phyloP scores from a whole-genome alignment of 2,329 filamentous ascomycete genomes.

The Dryadomyces quercus-mongolicae region DNA sequence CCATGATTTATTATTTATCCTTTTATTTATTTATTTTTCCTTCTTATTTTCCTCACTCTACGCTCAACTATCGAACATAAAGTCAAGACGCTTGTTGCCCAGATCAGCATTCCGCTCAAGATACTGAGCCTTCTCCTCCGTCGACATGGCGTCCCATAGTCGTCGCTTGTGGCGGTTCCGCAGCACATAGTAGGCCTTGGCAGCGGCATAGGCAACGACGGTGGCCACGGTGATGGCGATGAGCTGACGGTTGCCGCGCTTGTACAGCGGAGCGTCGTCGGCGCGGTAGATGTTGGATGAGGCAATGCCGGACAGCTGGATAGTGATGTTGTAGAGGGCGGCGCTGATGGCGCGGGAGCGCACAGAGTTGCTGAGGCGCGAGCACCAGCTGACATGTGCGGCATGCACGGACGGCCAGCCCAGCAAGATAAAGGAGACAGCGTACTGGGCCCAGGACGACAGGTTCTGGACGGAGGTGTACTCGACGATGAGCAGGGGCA shows the following conservation, averaged over 20 bases:
- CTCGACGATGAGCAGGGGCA: background rate
- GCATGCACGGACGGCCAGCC: background rate
- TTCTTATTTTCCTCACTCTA: background rate
- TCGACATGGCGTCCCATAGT: conserved; percentile 34
- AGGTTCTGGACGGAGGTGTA: background rate
- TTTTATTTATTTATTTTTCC: too few species aligned
- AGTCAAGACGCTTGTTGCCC: conserved; percentile 32
- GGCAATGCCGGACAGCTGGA: conserved; percentile 22
- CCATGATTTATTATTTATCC: too few species aligned
- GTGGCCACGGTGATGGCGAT: conserved; percentile 37
- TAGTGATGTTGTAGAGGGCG: conserved; percentile 19
- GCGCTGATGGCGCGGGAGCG: conserved; percentile 3
- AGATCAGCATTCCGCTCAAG: conserved; percentile 23
- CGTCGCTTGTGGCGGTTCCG: conserved; percentile 31
- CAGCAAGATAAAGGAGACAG: background rate
- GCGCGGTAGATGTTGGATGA: conserved; percentile 35
- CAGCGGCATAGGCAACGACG: conserved; percentile 34
- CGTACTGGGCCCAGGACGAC: background rate
- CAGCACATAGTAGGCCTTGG: conserved; percentile 39
- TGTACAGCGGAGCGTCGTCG: conserved; percentile 41
- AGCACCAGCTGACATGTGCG: background rate
- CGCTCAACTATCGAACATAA: conserved; percentile 19
- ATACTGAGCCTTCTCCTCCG: conserved; percentile 36
- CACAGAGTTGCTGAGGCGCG: background rate
- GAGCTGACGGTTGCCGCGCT: conserved; percentile 39